Percentiles rank a stretch among this genome's conserved stretches.
Evolutionary conservation across 805 yeast genomes (phyloP).

Genomic region (Wickerhamiella galacta): DNA sequence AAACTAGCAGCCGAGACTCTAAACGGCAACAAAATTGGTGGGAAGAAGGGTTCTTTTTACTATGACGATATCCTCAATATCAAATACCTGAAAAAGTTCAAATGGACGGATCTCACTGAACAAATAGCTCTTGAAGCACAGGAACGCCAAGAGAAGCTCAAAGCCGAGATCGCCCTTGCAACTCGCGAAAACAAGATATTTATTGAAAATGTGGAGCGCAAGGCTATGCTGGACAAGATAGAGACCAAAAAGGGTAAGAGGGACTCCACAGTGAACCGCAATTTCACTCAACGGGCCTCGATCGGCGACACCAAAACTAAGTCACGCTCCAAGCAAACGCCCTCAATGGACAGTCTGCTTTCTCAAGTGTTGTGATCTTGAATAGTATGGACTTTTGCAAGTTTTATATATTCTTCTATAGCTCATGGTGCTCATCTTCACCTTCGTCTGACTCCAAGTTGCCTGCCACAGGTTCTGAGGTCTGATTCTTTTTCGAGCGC

Average conservation of each 20-base stretch:
- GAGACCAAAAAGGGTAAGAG: conserved; percentile 26
- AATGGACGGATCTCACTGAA: conserved; percentile 88
- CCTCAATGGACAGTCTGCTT: conserved; percentile 11
- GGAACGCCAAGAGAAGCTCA: conserved; percentile 68
- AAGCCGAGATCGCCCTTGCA: conserved; percentile 80
- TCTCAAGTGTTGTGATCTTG: conserved; percentile 12
- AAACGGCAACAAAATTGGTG: conserved; percentile 82
- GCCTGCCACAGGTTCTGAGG: not conserved
- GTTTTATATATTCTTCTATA: not conserved
- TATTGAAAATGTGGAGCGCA: conserved; percentile 67
- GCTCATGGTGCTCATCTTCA: conserved; percentile 6
- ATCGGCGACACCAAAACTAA: conserved; percentile 23
- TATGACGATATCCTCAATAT: conserved; percentile 88
- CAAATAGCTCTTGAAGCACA: conserved; percentile 86
- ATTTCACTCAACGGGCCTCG: conserved; percentile 54
- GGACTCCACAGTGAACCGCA: conserved; percentile 28
- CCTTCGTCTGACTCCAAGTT: conserved; percentile 2
- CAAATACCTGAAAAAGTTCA: conserved; percentile 78
- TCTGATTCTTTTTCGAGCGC: not conserved
- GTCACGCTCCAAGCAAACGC: conserved; percentile 7
- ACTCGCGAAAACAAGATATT: conserved; percentile 72
- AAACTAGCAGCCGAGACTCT: conserved; percentile 72
- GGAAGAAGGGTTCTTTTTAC: conserved; percentile 77
- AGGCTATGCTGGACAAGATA: conserved; percentile 63
- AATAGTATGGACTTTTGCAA: not conserved